phyloP scores from a whole-genome alignment of 1,139 yeast genomes.

The Hansenula lynferdii region DNA sequence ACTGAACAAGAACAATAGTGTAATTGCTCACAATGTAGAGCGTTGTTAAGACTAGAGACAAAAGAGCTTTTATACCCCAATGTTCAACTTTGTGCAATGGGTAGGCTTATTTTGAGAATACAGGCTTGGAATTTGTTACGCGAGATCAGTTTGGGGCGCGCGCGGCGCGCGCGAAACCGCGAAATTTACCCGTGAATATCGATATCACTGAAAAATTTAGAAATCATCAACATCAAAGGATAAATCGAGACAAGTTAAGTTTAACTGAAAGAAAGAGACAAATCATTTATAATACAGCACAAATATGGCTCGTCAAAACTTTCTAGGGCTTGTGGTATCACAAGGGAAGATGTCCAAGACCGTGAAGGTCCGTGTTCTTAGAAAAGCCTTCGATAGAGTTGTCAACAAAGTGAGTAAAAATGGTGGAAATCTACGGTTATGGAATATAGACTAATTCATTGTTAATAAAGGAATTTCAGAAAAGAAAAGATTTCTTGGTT shows the following conservation, averaged over 20 bases:
- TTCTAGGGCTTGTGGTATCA: constrained; percentile 87
- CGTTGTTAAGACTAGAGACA: too few relatives aligned
- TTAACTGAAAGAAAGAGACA: too few relatives aligned
- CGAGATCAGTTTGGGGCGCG: too few relatives aligned
- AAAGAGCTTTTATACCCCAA: too few relatives aligned
- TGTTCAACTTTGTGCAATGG: too few relatives aligned
- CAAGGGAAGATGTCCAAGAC: constrained; percentile 97
- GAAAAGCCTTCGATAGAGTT: constrained; percentile 58
- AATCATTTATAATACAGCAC: too few relatives aligned
- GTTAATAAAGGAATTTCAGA: constrained; percentile 48
- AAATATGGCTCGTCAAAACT: constrained; percentile 81
- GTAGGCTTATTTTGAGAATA: too few relatives aligned
- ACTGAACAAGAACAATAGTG: too few relatives aligned
- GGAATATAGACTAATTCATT: not conserved
- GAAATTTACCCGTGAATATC: not conserved
- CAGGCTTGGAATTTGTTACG: too few relatives aligned
- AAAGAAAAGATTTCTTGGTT: constrained; percentile 79
- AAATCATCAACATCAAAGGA: too few relatives aligned
- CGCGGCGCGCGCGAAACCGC: not conserved
- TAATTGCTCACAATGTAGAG: too few relatives aligned
- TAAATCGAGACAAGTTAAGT: too few relatives aligned
- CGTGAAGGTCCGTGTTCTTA: constrained; percentile 86
- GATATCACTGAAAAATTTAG: not conserved
- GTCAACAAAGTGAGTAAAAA: constrained; percentile 46
- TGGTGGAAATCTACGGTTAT: not conserved